Evolutionary conservation across 768 basidiomycete genomes (phyloP).

Genomic region (Astraeus odoratus): DNA sequence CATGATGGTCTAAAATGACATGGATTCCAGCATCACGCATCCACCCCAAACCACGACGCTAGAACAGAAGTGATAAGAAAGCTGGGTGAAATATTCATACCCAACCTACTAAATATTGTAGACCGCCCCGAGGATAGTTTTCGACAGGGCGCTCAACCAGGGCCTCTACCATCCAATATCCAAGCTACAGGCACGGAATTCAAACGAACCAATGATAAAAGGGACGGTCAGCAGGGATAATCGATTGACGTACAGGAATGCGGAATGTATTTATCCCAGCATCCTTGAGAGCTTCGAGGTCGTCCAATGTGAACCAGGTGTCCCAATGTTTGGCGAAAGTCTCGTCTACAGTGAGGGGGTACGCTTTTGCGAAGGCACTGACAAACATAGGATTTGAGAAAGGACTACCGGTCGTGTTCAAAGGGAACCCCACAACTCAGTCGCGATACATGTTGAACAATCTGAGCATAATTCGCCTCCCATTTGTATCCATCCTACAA

Average conservation of each 20-base stretch:
- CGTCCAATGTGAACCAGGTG: constrained; percentile 63
- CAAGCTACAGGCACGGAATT: constrained; percentile 61
- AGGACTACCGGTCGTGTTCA: not conserved
- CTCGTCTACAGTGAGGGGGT: constrained; percentile 49
- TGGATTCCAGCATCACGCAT: constrained; percentile 56
- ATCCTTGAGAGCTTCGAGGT: constrained; percentile 47
- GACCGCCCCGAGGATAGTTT: constrained; percentile 64
- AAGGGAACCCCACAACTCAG: constrained; percentile 50
- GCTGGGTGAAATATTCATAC: not conserved
- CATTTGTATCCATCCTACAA: constrained; percentile 63
- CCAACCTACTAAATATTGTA: constrained; percentile 49
- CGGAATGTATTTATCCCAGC: constrained; percentile 71
- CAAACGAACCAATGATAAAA: too few relatives aligned
- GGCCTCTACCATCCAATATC: constrained; percentile 76
- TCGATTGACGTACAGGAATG: constrained; percentile 48
- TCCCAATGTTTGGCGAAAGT: constrained; percentile 62
- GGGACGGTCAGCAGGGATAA: not conserved
- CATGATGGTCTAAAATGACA: constrained; percentile 65
- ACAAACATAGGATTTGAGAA: not conserved
- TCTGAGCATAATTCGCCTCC: constrained; percentile 57
- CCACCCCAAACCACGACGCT: constrained; percentile 60
- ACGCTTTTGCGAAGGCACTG: constrained; percentile 56
- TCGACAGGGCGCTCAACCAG: constrained; percentile 58
- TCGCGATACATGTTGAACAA: constrained; percentile 56
- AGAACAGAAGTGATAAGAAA: not conserved